Evolutionary conservation across 129 eudicot genomes (phyloP).

Genomic region (Kitagawia praeruptora): DNA sequence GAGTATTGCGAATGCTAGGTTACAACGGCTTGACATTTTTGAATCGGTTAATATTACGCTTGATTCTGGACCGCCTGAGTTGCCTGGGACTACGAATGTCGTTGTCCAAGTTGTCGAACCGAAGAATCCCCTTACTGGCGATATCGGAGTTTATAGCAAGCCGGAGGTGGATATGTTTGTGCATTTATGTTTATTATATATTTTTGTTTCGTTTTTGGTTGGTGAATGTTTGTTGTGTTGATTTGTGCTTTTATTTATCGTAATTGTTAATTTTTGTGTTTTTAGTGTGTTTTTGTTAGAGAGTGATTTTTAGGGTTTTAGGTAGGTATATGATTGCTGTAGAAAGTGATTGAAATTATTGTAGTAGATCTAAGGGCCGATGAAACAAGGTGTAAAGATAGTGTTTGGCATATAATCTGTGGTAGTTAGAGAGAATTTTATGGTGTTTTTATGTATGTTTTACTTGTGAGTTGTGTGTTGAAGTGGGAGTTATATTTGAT

Average conservation of each 20-base stretch:
- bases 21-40: slow-evolving; percentile 53
- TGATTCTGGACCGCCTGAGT: slow-evolving; percentile 76
- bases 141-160: slow-evolving; percentile 56
- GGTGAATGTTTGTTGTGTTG: neutral
- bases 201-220: neutral
- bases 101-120: slow-evolving; percentile 61
- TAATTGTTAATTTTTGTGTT: neutral
- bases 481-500: neutral
- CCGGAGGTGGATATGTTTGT: slow-evolving; percentile 49
- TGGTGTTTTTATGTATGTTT: neutral
- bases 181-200: neutral
- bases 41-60: slow-evolving; percentile 67
- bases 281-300: neutral
- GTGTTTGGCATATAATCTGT: too few species aligned
- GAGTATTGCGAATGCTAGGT: slow-evolving; percentile 38
- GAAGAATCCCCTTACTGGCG: slow-evolving; percentile 50
- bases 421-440: neutral
- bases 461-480: neutral
- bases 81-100: slow-evolving; percentile 77
- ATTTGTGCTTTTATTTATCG: neutral
- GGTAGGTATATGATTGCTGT: neutral
- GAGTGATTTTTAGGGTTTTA: neutral
- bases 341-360: neutral
- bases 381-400: too few species aligned
- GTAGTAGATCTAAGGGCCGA: too few species aligned